These are phyloP conservation scores for Craterostigma plantagineum DNA, from an alignment of 257 asterid species.

Conservation along the genomic window DNA sequence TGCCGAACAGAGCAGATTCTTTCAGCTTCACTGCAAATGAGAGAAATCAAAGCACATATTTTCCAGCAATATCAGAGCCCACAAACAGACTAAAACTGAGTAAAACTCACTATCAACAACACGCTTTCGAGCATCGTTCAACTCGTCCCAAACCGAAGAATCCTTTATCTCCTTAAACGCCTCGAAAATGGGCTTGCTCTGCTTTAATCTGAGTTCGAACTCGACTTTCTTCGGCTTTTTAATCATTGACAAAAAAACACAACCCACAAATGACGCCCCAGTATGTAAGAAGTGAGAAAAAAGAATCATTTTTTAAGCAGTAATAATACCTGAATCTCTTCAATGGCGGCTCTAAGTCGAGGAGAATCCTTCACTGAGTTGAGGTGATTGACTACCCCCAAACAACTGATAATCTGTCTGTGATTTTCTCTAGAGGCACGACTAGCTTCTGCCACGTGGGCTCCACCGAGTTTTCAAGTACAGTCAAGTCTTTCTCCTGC, in stretches of 20 bases:
- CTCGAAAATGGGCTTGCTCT: conserved; percentile 82
- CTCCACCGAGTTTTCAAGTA: conserved; percentile 74
- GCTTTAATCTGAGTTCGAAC: conserved; percentile 66
- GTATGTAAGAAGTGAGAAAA: neutral
- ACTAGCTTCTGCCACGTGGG: conserved; percentile 91
- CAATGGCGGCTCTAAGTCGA: conserved; percentile 86
- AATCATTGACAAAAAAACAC: conserved; percentile 8
- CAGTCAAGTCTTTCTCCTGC: conserved; percentile 63
- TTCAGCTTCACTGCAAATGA: conserved; percentile 47
- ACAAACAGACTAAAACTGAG: neutral
- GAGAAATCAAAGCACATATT: no score
- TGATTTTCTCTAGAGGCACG: conserved; percentile 84
- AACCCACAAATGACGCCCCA: no score
- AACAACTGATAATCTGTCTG: conserved; percentile 50
- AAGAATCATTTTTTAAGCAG: no score
- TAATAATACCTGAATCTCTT: conserved; percentile 70
- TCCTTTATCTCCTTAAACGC: conserved; percentile 76
- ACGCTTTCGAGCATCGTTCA: conserved; percentile 82
- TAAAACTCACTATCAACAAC: conserved; percentile 57
- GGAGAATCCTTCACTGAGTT: conserved; percentile 76
- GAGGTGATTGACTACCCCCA: conserved; percentile 96
- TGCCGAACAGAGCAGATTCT: conserved; percentile 85
- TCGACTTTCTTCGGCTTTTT: conserved; percentile 89
- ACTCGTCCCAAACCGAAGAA: conserved; percentile 58
- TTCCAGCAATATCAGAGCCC: no score